A percentile compares a stretch with the other conserved stretches of the same genome.
Evolutionary conservation across 2,329 filamentous ascomycete species (phyloP).

Genomic region (Mycosphaerella arachidis): DNA sequence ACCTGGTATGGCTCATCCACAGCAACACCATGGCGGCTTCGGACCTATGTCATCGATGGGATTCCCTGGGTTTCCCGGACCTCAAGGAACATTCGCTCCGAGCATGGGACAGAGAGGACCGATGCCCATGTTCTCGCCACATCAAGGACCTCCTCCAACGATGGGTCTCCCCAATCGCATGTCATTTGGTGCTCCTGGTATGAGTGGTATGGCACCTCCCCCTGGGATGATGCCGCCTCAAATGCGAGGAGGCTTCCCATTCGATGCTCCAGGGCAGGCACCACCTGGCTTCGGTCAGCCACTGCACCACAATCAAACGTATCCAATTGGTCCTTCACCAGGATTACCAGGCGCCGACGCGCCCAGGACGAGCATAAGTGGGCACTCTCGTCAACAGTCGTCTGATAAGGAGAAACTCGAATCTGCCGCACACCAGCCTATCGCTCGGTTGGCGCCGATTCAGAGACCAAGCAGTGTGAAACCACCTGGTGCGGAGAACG

Average conservation of each 20-base stretch:
- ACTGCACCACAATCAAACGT: conserved; percentile 28
- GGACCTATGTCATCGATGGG: conserved; percentile 49
- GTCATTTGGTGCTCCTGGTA: conserved; percentile 52
- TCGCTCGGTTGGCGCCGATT: conserved; percentile 79
- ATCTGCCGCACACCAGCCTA: conserved; percentile 62
- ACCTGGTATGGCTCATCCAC: conserved; percentile 51
- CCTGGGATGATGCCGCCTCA: conserved; percentile 55
- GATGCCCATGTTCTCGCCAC: conserved; percentile 51
- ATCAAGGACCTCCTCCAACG: conserved; percentile 47
- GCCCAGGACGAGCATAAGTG: conserved; percentile 35
- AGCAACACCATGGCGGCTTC: conserved; percentile 39
- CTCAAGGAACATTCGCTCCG: conserved; percentile 51
- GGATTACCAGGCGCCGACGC: conserved; percentile 29
- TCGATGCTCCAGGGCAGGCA: conserved; percentile 42
- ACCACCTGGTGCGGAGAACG: conserved; percentile 47
- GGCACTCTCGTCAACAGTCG: conserved; percentile 72
- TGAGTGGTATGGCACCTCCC: conserved; percentile 44
- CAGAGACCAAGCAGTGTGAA: conserved; percentile 74
- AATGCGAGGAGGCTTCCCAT: conserved; percentile 49
- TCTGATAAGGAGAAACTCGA: conserved; percentile 58
- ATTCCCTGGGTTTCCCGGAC: conserved; percentile 53
- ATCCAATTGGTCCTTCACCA: conserved; percentile 32
- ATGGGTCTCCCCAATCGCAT: conserved; percentile 40
- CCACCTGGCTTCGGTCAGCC: conserved; percentile 53
- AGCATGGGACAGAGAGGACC: conserved; percentile 49